phyloP scores from a whole-genome alignment of 179 eudicot species.

The Heliamphora pulchella region DNA sequence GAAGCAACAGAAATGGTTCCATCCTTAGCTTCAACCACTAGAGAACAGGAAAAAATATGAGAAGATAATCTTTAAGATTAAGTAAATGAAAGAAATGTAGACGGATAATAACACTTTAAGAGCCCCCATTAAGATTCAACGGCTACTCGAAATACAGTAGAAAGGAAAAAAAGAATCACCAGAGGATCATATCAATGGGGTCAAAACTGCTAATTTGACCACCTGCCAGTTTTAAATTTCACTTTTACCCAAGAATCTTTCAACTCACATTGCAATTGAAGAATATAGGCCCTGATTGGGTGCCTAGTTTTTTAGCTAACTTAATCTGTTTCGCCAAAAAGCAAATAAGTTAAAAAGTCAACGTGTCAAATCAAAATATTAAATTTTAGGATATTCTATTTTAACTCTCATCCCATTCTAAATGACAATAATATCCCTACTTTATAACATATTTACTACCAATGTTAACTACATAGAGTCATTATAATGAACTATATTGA shows the following conservation, averaged over 20 bases:
- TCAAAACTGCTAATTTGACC: background rate
- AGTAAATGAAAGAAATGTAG: background rate
- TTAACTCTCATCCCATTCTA: too few relatives aligned
- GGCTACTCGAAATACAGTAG: background rate
- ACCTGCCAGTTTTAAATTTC: background rate
- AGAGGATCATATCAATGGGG: background rate
- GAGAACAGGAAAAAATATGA: slow-evolving; percentile 8
- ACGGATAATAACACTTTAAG: background rate
- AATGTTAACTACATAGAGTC: too few relatives aligned
- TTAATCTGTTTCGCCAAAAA: too few relatives aligned
- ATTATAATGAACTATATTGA: too few relatives aligned
- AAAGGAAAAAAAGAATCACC: background rate
- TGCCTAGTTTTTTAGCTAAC: too few relatives aligned
- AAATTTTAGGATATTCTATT: too few relatives aligned
- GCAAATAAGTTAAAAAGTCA: too few relatives aligned
- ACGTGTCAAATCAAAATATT: too few relatives aligned
- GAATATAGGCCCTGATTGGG: too few relatives aligned
- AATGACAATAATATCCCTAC: too few relatives aligned
- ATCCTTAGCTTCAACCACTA: slow-evolving; percentile 64
- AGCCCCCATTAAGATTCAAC: background rate
- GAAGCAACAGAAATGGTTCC: slow-evolving; percentile 80
- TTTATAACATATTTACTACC: too few relatives aligned
- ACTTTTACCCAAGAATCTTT: background rate
- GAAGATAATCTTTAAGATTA: background rate
- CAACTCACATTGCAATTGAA: background rate